Conservation (phyloP, 2,329 filamentous ascomycete species). For the Atkinsonella hypoxylon region DNA sequence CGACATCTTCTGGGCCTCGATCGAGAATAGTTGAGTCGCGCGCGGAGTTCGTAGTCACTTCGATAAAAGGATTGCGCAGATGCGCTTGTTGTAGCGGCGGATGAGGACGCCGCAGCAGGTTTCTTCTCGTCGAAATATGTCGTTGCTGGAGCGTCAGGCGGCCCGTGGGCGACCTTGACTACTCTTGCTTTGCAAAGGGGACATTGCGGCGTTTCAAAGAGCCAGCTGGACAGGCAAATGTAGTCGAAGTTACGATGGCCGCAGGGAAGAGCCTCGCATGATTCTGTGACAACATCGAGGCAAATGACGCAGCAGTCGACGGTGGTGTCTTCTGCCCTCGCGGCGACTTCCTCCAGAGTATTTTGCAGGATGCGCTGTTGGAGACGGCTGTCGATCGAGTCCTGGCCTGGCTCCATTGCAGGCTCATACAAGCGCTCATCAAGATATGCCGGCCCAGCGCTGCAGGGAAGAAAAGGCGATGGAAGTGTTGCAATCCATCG, state of each 20-base stretch:
- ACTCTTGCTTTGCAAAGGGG: conserved; percentile 61
- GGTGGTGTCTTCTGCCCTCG: conserved; percentile 11
- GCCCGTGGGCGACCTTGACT: conserved; percentile 52
- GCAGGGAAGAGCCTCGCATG: conserved; percentile 64
- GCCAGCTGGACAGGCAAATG: conserved; percentile 71
- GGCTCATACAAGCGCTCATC: background rate
- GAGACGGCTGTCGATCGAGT: conserved; percentile 20
- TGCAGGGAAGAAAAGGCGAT: too few relatives aligned
- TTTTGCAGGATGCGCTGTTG: conserved; percentile 30
- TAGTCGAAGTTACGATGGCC: conserved; percentile 76
- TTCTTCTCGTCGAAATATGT: conserved; percentile 39
- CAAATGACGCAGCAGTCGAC: conserved; percentile 68
- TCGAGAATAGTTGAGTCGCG: background rate
- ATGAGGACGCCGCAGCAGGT: background rate
- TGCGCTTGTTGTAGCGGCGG: conserved; percentile 3
- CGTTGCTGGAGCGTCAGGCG: conserved; percentile 31
- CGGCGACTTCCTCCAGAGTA: conserved; percentile 31
- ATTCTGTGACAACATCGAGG: conserved; percentile 61
- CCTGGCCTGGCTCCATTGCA: conserved; percentile 1
- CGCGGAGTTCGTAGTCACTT: background rate
- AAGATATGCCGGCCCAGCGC: background rate
- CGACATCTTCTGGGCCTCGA: conserved; percentile 1
- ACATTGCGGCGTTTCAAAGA: conserved; percentile 59
- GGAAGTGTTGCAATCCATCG: too few relatives aligned
- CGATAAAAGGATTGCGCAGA: background rate